phyloP scores from a whole-genome alignment of 495 filamentous ascomycete genomes.

The Chaetomidium leptoderma region DNA sequence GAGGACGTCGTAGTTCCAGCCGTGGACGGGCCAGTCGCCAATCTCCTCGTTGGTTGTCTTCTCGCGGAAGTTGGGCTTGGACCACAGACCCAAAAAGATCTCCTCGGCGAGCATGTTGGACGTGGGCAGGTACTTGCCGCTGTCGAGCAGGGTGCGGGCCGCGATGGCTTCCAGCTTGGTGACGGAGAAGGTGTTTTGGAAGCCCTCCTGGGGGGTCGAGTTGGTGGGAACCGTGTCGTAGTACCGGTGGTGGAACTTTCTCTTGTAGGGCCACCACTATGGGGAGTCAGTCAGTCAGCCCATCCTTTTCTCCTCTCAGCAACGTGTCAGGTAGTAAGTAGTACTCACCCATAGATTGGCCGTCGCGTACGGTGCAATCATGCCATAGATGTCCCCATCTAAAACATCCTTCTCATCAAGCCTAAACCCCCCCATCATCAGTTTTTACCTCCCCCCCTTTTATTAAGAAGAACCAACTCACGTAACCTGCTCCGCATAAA shows the following conservation, averaged over 20 bases:
- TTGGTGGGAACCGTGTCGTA: slow-evolving; percentile 44
- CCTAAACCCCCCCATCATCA: slow-evolving; percentile 22
- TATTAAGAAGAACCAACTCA: slow-evolving; percentile 22
- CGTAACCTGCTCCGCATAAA: slow-evolving; percentile 47
- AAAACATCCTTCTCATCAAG: slow-evolving; percentile 44
- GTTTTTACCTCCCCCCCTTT: not conserved
- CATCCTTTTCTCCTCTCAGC: too few species aligned
- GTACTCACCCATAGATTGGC: slow-evolving; percentile 45
- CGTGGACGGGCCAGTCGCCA: slow-evolving; percentile 45
- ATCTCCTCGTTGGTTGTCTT: slow-evolving; percentile 43
- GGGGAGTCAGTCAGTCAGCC: too few species aligned
- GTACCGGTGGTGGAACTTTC: slow-evolving; percentile 49
- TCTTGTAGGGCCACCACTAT: slow-evolving; percentile 49
- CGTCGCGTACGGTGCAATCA: slow-evolving; percentile 48
- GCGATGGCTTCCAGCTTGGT: slow-evolving; percentile 40
- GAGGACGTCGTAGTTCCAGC: slow-evolving; percentile 49
- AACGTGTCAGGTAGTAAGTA: not conserved
- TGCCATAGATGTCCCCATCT: slow-evolving; percentile 44
- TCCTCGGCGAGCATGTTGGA: slow-evolving; percentile 49
- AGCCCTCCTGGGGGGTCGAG: slow-evolving; percentile 41
- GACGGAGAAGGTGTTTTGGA: slow-evolving; percentile 51
- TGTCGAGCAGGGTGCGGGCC: slow-evolving; percentile 42
- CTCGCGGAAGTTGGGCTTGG: slow-evolving; percentile 47
- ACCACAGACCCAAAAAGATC: slow-evolving; percentile 45
- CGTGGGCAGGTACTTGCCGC: slow-evolving; percentile 44